Evolutionary conservation across 2,329 filamentous ascomycete genomes (phyloP).

Genomic region (Fusarium gaditjirri): DNA sequence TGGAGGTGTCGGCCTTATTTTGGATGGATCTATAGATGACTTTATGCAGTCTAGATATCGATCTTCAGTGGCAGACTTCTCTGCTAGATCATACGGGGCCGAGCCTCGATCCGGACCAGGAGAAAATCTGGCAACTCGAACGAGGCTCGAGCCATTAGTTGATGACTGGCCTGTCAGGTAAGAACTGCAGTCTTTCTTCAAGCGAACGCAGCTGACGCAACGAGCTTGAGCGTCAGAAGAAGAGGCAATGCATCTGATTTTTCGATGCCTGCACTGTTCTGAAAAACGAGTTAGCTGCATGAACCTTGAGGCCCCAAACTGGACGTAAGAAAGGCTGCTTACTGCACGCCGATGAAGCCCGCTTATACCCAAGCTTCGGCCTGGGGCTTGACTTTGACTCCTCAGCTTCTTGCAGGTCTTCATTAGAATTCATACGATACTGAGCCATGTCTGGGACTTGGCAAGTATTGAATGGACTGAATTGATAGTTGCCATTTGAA

Average conservation of each 20-base stretch:
- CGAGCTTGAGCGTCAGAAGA: background rate
- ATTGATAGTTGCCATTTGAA: background rate
- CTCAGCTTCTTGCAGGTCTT: background rate
- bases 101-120: background rate
- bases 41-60: background rate
- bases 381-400: background rate
- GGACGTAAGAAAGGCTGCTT: background rate
- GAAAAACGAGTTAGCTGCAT: background rate
- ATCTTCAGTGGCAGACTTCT: background rate
- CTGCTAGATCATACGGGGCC: background rate
- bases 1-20: background rate
- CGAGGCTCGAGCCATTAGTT: background rate
- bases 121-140: background rate
- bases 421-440: background rate
- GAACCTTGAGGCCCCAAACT: too few relatives aligned
- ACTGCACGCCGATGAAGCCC: conserved; percentile 2
- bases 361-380: background rate
- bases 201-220: background rate
- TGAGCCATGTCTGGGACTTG: background rate
- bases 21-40: background rate
- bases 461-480: background rate
- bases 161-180: background rate
- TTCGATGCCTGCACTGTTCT: conserved; percentile 1
- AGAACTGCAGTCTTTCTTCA: conserved; percentile 4
- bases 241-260: conserved; percentile 2